These are phyloP conservation scores for Hypoxylon rickii DNA, from an alignment of 495 filamentous ascomycete genomes.

Conservation along the genomic window DNA sequence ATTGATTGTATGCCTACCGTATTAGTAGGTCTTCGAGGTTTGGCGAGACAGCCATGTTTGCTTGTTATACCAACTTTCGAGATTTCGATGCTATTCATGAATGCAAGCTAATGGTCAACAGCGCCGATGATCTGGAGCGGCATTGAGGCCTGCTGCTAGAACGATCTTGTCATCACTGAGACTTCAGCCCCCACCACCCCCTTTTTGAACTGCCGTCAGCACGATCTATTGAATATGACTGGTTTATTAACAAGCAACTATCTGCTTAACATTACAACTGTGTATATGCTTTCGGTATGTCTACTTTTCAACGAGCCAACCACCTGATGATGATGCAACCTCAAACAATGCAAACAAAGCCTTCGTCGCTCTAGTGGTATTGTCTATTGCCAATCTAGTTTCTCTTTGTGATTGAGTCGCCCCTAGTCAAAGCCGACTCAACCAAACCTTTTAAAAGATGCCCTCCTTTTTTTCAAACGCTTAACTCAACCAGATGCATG, in stretches of 20 bases:
- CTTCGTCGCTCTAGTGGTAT: slow-evolving; percentile 24
- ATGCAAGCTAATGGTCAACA: too few relatives aligned
- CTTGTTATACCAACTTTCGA: too few relatives aligned
- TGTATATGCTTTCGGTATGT: slow-evolving; percentile 5
- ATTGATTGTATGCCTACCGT: too few relatives aligned
- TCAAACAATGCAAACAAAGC: slow-evolving; percentile 11
- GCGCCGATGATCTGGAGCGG: too few relatives aligned
- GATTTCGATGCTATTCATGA: too few relatives aligned
- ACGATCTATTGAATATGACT: slow-evolving; percentile 5
- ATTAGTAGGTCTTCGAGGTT: too few relatives aligned
- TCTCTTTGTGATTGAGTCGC: slow-evolving; percentile 8
- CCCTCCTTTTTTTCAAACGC: slow-evolving; percentile 2
- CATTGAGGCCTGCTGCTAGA: too few relatives aligned
- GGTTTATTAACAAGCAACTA: slow-evolving; percentile 21
- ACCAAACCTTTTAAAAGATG: background rate
- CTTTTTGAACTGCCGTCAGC: too few relatives aligned
- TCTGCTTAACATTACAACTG: slow-evolving; percentile 19
- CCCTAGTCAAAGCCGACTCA: slow-evolving; percentile 7
- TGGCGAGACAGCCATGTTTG: too few relatives aligned
- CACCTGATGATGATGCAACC: slow-evolving; percentile 11
- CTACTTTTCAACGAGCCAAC: slow-evolving; percentile 3
- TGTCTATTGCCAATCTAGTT: slow-evolving; percentile 27
- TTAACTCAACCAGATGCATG: slow-evolving; percentile 5
- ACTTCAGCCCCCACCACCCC: too few relatives aligned
- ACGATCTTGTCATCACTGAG: too few relatives aligned